Evolutionary conservation across 148 eudicot species (phyloP).

Genomic region (Drosera capensis): DNA sequence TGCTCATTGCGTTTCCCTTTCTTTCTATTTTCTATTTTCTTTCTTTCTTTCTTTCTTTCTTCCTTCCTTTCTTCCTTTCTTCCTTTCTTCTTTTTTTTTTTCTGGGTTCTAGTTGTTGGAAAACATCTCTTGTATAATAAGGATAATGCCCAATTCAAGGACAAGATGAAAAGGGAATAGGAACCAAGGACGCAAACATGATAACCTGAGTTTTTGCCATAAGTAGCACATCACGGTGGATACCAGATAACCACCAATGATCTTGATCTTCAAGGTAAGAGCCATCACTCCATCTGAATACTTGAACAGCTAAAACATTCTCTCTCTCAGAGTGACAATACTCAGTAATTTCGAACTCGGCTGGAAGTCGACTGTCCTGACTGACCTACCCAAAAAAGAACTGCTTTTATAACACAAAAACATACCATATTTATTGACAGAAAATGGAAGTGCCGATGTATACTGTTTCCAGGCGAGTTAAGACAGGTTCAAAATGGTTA

Average conservation of each 20-base stretch:
- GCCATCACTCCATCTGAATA: slow-evolving; percentile 92
- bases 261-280: slow-evolving; percentile 99
- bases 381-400: slow-evolving; percentile 24
- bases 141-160: neutral
- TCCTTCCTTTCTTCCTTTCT: too few species aligned
- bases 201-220: slow-evolving; percentile 92
- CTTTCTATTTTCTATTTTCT: too few species aligned
- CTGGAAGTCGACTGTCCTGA: slow-evolving; percentile 97
- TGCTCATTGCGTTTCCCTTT: too few species aligned
- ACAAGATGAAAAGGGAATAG: neutral
- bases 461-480: too few species aligned
- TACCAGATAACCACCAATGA: slow-evolving; percentile 99
- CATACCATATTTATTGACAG: too few species aligned
- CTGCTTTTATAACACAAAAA: too few species aligned
- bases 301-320: slow-evolving; percentile 81
- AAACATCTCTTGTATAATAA: neutral
- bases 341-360: slow-evolving; percentile 87
- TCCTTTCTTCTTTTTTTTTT: too few species aligned
- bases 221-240: slow-evolving; percentile 94
- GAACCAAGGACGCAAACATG: slow-evolving; percentile 3
- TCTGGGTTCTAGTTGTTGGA: too few species aligned
- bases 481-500: too few species aligned
- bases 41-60: too few species aligned
- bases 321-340: slow-evolving; percentile 54
- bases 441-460: too few species aligned